Base-by-base conservation (phyloP, 129 eudicot genomes). In the Pseudognaphalium luteoalbum region DNA sequence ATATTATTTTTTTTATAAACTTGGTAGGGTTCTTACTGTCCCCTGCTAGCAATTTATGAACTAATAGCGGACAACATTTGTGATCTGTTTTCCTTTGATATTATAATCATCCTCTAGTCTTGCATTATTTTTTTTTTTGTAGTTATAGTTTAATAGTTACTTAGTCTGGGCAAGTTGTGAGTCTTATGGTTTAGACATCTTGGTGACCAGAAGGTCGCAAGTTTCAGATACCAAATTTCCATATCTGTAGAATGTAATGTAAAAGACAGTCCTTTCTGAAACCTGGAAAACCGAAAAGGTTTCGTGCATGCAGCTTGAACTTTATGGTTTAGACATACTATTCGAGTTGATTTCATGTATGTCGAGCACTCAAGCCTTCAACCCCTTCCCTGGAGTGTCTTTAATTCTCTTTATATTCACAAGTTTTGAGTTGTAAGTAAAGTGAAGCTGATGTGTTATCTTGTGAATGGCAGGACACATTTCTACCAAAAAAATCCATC, bases 401-500 rank as follows among this genome's bases (percentile, higher is more conserved):
- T 74, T 12, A 0, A 25, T 0, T 25, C 1, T 33, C 16, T 71
- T 39, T 11, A 34, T 5, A 64, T 56, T 50, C 12, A 19, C 12
- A 10, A 9, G 65, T 22, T 59, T 19, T 59, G 4, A 7, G 15
- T 5, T 20, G 14, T 0, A 3, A 22, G 50, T 66, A 66, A 57
- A 28, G 6, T 14, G 22, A 19, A 33, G 57, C 61, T 79, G 51
- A 72, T 35, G 60, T 57, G 35, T 50, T 16, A 28, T 61, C 32
- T 59, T 81, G 78, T 19, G 63, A 22, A 28, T 83, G 59, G 66
- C 95, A 93, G 98, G 39, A 35, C 39, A 35, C 98, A 4, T 93
- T 90, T 83, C 85, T 93, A 63, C 96, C 92, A 17, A 17, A 82
- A 87, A 22, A 87, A 93, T 76, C 89, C 98, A 28, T 79, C 88